Base-by-base conservation (phyloP, 176 grass and related monocot genomes). In the Canna indica region DNA sequence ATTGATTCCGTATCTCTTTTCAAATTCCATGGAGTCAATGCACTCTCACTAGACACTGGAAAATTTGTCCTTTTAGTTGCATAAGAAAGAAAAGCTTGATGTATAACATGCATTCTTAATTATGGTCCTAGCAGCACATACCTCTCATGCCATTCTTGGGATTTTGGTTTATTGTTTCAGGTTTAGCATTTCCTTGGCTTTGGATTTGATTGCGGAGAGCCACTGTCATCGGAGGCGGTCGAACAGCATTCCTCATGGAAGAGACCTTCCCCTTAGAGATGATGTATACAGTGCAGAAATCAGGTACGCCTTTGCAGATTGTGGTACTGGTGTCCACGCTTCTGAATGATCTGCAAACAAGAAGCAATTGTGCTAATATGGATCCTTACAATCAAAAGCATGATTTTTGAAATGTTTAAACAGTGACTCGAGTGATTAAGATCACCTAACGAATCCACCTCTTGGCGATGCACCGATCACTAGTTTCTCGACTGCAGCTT, bases 211-310 rank as follows among this genome's bases (percentile, higher is more conserved):
- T 34, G 7, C 77, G 77, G 35, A 85, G 56, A 24, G 77, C 72
- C 27, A 77, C 72, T 26, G 64, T 14, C 27, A 44, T 6, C 3
- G 82, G 77, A 24, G 72, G 72, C 0, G 71, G 52, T 57, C 82
- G 57, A 17, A 54, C 59, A 18, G 82, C 82, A 31, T 39, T 80
- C 52, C 73, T 59, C 59, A 67, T 7, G 32, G 77, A 66, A 29
- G 83, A 85, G 13, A 76, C 20, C 72, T 76, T 85, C 50, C 62
- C 46, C 47, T 85, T 85, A 15, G 82, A 71, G 46, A 85, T 73
- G 45, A 85, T 42, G 69, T 80, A 85, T 31, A 80, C 77, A 28
- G 34, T 80, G 73, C 82, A 85, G 41, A 85, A 85, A 29, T 85
- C 82, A 1, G 82, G 77, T 41, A 78, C 77, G 18, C 57, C 62